Base-by-base conservation (phyloP, 23 red algal genomes). In the Gracilaria gracilis region DNA sequence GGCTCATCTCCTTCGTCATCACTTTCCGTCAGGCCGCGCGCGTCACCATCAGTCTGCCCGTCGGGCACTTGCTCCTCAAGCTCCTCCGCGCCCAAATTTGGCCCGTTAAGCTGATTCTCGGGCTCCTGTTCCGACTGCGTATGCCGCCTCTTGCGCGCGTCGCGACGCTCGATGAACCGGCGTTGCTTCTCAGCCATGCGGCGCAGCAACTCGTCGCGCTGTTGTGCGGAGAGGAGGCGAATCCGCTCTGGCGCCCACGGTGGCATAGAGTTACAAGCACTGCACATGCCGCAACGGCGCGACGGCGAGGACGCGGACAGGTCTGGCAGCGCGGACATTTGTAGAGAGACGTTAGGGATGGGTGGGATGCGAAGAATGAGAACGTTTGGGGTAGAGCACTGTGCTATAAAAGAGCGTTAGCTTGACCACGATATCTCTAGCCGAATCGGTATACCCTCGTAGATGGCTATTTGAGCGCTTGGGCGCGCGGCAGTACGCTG, bases 201-300 rank as follows among this genome's bases (percentile, higher is more conserved):
- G 20, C 57, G 25, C 33, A 55, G 35, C 49, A 89, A 21, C 17
- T 67, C 71, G 54, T 37, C 31, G 29, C 72, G 85, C 37, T 67
- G 42, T 31, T 35, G 24, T 1, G 74, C 37, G 25, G 69, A 50
- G 31, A 69, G 42, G 0, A 54, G 21, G 2, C 38, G 47, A 9
- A 89, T 67, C 20, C 40, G 44, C 71, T 89, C 85, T 1, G 85
- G 85, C 49, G 85, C 85, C 85, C 85, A 80, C 20, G 85, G 85
- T 12, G 85, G 85, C 36, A 77, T 77, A 33, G 85, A 61, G 34
- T 79, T 58, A 49, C 85, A 89, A 15, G 67, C 53, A 58, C 69
- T 48, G 57, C 85, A 89, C 74, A 89, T 89, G 32, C 85, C 85
- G 55, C 85, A 89, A 8, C 74, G 85, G 59, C 59, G 59, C 24